Evolutionary conservation across 371 early-diverging fungal species (phyloP).

Genomic region (Syncephalastrum contaminatum): DNA sequence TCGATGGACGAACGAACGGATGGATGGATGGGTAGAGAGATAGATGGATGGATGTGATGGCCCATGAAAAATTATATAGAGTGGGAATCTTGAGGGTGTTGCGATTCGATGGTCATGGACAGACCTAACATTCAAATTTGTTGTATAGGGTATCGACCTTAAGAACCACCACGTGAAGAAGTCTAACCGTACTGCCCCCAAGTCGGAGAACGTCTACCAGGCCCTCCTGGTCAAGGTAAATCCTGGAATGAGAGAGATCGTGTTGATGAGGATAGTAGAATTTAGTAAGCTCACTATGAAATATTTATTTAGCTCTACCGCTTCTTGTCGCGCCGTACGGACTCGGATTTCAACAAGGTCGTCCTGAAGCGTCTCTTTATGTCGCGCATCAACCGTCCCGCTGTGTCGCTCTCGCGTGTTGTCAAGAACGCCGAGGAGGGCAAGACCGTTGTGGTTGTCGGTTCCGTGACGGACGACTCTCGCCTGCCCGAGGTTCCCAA

Average conservation of each 20-base stretch:
- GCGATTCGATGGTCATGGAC: background rate
- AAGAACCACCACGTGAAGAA: slow-evolving; percentile 94
- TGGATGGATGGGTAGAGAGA: slow-evolving; percentile 18
- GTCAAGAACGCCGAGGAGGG: slow-evolving; percentile 65
- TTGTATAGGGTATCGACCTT: slow-evolving; percentile 89
- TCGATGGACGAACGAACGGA: slow-evolving; percentile 20
- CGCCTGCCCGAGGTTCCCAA: slow-evolving; percentile 94
- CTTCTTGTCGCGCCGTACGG: slow-evolving; percentile 98
- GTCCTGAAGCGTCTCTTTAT: slow-evolving; percentile 97
- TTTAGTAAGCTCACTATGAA: too few species aligned
- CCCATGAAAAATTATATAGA: background rate
- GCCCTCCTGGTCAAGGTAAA: slow-evolving; percentile 88
- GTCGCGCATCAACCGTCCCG: slow-evolving; percentile 96
- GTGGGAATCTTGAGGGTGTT: too few species aligned
- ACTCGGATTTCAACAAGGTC: slow-evolving; percentile 97
- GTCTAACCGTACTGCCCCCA: slow-evolving; percentile 81
- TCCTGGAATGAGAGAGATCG: too few species aligned
- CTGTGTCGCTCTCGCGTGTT: slow-evolving; percentile 90
- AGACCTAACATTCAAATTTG: background rate
- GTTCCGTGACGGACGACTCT: slow-evolving; percentile 95
- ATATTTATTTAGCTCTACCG: slow-evolving; percentile 79
- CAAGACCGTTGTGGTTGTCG: slow-evolving; percentile 92
- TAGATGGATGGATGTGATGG: slow-evolving; percentile 5
- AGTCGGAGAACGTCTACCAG: slow-evolving; percentile 90
- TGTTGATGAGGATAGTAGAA: too few species aligned